Conservation (phyloP, 305 asterid species). For the Fraxinus sp. region DNA sequence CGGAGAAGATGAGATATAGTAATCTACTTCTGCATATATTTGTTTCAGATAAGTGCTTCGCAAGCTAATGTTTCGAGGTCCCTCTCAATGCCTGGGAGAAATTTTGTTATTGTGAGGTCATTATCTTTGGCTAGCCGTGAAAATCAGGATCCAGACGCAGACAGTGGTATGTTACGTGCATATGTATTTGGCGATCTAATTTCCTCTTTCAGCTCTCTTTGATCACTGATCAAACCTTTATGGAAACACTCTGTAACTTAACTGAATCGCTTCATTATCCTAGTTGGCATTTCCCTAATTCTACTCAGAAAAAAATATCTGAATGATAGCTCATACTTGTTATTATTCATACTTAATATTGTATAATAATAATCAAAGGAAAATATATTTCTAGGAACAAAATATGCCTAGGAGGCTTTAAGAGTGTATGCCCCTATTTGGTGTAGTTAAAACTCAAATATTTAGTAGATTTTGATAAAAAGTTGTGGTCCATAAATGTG, state of each 20-base stretch:
- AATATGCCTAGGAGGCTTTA: neutral
- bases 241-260: neutral
- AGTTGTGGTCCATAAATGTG: neutral
- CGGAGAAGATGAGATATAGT: neutral
- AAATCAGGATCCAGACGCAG: slow-evolving; percentile 45
- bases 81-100: slow-evolving; percentile 75
- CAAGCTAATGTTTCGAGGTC: slow-evolving; percentile 66
- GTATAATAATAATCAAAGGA: neutral
- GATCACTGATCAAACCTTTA: neutral
- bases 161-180: slow-evolving; percentile 53
- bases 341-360: neutral
- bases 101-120: slow-evolving; percentile 65
- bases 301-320: neutral
- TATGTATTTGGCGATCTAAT: neutral
- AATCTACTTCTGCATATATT: slow-evolving; percentile 21
- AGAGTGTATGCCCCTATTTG: neutral
- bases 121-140: slow-evolving; percentile 55
- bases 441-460: neutral
- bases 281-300: neutral
- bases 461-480: neutral
- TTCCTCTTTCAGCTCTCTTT: slow-evolving; percentile 6
- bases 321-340: neutral
- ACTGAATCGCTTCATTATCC: neutral
- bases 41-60: slow-evolving; percentile 47
- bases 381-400: neutral